Evolutionary conservation across 2,329 filamentous ascomycete species (phyloP).

Genomic region (Beauveria sp.): DNA sequence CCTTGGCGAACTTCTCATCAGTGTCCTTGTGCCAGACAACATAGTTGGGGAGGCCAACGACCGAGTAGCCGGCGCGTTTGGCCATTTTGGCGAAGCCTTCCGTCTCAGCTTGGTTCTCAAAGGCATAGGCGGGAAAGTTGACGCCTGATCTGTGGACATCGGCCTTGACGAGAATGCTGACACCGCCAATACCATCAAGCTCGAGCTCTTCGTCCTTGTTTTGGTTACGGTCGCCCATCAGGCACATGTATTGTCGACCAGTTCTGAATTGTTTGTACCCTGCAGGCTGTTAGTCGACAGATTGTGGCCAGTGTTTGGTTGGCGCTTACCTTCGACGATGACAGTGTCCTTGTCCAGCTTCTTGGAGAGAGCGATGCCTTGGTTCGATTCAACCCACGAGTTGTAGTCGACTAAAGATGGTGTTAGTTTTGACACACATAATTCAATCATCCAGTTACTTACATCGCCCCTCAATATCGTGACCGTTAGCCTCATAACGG

Average conservation of each 20-base stretch:
- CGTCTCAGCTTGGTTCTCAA: conserved; percentile 98
- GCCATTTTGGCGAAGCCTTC: conserved; percentile 99
- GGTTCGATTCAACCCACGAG: conserved; percentile 92
- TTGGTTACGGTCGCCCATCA: conserved; percentile 84
- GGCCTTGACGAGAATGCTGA: conserved; percentile 95
- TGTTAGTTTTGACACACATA: conserved; percentile 12
- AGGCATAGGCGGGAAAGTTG: conserved; percentile 94
- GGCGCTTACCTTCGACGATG: conserved; percentile 70
- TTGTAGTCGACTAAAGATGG: conserved; percentile 79
- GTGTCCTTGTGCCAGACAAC: conserved; percentile 99
- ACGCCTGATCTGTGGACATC: conserved; percentile 98
- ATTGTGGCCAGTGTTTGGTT: not conserved
- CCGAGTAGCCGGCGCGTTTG: conserved; percentile 86
- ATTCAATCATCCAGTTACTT: conserved; percentile 29
- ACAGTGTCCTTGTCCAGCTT: conserved; percentile 72
- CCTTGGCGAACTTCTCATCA: conserved; percentile 76
- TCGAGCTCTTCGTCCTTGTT: conserved; percentile 90
- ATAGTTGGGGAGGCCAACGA: conserved; percentile 91
- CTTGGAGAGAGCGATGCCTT: conserved; percentile 66
- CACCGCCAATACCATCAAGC: conserved; percentile 91
- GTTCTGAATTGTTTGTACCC: conserved; percentile 93
- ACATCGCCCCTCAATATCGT: conserved; percentile 94
- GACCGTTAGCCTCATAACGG: conserved; percentile 65
- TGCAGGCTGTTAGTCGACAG: conserved; percentile 27
- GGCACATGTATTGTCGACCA: conserved; percentile 80